Percentiles rank a stretch among this genome's conserved stretches.
phyloP scores from a whole-genome alignment of 768 basidiomycete genomes.

The Pisolithus albus region DNA sequence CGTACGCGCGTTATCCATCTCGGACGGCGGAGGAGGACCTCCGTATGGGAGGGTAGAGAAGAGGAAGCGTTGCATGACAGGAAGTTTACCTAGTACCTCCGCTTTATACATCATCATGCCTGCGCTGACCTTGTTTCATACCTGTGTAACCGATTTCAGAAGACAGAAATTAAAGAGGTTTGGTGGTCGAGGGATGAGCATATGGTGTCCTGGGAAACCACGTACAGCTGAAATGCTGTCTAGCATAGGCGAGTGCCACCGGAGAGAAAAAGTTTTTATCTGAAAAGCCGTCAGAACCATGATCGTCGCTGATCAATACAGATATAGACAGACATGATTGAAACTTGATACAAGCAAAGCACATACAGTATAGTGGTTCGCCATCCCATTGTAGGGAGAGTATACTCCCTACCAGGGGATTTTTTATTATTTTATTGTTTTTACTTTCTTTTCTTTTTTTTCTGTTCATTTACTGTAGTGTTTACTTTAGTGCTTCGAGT shows the following conservation, averaged over 20 bases:
- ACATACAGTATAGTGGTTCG: constrained; percentile 93
- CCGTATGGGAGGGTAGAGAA: constrained; percentile 65
- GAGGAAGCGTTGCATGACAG: too few relatives aligned
- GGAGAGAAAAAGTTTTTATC: constrained; percentile 88
- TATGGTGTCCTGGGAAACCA: background rate
- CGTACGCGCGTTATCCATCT: constrained; percentile 17
- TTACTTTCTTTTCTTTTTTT: too few relatives aligned
- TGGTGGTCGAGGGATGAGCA: background rate
- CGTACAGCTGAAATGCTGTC: constrained; percentile 88
- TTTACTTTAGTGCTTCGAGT: too few relatives aligned
- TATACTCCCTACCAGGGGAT: too few relatives aligned
- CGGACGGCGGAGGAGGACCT: constrained; percentile 41
- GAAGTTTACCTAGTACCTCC: too few relatives aligned
- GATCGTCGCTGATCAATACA: too few relatives aligned
- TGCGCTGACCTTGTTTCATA: constrained; percentile 93
- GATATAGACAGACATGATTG: too few relatives aligned
- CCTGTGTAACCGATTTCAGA: constrained; percentile 27
- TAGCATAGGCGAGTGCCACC: constrained; percentile 99
- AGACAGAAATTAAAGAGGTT: background rate
- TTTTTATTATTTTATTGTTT: too few relatives aligned
- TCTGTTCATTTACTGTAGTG: too few relatives aligned
- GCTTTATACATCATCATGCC: constrained; percentile 99
- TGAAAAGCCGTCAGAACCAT: constrained; percentile 19
- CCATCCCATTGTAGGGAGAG: too few relatives aligned
- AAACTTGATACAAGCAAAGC: constrained; percentile 68